Evolutionary conservation across 768 basidiomycete species (phyloP).

Genomic region (Gautieria morchelliformis): DNA sequence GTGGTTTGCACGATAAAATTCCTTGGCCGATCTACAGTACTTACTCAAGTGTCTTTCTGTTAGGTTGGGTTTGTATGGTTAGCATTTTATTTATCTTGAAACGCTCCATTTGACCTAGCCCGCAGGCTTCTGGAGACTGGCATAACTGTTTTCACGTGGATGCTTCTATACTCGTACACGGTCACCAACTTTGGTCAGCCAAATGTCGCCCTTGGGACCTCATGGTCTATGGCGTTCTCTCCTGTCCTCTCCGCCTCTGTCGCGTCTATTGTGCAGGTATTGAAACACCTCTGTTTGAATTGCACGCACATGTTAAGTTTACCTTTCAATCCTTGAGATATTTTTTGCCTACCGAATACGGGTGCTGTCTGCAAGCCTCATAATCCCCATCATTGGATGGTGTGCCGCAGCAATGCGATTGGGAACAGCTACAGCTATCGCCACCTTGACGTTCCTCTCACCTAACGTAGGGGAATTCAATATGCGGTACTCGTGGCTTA

Average conservation of each 20-base stretch:
- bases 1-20: neutral
- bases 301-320: neutral
- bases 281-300: too few species aligned
- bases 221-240: neutral
- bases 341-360: slow-evolving; percentile 4
- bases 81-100: neutral
- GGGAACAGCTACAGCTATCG: neutral
- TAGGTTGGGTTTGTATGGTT: neutral
- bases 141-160: slow-evolving; percentile 2
- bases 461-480: neutral
- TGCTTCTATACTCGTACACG: neutral
- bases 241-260: neutral
- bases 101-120: neutral
- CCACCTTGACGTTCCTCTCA: neutral
- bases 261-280: neutral
- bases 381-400: neutral
- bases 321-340: neutral
- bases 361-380: neutral
- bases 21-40: neutral
- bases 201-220: neutral
- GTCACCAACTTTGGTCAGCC: neutral
- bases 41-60: neutral
- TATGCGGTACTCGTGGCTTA: neutral
- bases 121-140: neutral
- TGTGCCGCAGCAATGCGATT: neutral